Conservation (phyloP, 139 green algal species). For the Trebouxia sp. region DNA sequence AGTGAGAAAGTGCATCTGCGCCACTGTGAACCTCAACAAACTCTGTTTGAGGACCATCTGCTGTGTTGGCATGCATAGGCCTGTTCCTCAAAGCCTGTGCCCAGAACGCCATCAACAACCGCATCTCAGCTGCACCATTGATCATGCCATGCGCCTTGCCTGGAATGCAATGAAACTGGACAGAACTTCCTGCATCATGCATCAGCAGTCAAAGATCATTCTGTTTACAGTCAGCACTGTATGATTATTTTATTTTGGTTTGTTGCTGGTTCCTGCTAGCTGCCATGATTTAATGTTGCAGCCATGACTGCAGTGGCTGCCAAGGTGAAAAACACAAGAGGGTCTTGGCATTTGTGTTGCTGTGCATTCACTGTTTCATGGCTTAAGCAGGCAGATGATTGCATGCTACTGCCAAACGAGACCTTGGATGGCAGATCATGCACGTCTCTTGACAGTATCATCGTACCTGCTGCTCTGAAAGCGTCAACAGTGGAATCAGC, state of each 20-base stretch:
- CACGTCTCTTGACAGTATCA: neutral
- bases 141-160: slow-evolving; percentile 30
- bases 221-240: neutral
- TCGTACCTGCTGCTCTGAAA: neutral
- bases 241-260: too few species aligned
- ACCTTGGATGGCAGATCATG: neutral
- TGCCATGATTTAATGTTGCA: too few species aligned
- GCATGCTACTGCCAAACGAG: neutral
- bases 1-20: neutral
- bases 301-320: too few species aligned
- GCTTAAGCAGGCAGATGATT: too few species aligned
- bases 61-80: neutral
- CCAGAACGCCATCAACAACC: slow-evolving; percentile 25
- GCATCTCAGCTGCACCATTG: neutral
- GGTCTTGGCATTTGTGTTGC: too few species aligned
- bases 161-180: slow-evolving; percentile 1
- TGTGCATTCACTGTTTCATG: too few species aligned
- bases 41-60: neutral
- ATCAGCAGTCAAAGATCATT: neutral
- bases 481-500: neutral
- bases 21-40: neutral
- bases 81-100: neutral
- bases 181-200: slow-evolving; percentile 9
- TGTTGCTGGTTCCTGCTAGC: too few species aligned
- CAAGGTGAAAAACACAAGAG: too few species aligned